Base-by-base conservation (phyloP, 768 basidiomycete genomes). In the Lactifluus pinguis region DNA sequence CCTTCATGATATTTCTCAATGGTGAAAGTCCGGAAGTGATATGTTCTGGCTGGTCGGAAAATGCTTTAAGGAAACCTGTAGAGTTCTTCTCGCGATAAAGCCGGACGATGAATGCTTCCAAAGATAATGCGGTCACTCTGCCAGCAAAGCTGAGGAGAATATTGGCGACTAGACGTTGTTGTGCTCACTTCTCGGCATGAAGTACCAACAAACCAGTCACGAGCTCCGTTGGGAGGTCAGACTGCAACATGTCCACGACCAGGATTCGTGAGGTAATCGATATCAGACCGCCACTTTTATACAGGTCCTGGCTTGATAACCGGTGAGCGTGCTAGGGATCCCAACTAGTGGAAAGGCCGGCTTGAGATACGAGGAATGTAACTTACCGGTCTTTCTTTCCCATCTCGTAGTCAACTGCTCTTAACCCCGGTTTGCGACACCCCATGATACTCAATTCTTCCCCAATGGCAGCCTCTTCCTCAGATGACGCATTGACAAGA, bases 21-120 rank as follows among this genome's bases (percentile, higher is more conserved):
- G 97, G 97, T 1, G 91, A 92, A 71, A 98, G 73, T 1, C 95
- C 95, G 63, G 84, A 91, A 0, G 89, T 94, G 62, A 99, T 97
- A 63, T 88, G 84, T 71, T 98, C 97, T 4, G 95, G 94, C 68
- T 98, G 89, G 72, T 98, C 97, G 2, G 93, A 92, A 69, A 99
- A 97, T 0, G 93, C 97, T 72, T 99, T 98, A 65, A 98, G 76
- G 72, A 98, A 99, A 1, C 95, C 95, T 2, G 77, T 78, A 70
- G 80, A 83, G 75, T 98, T 99, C 75, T 87, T 84, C 72, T 97
- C 87, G 45, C 95, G 83, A 70, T 87, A 98, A 2, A 97, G 76
- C 3, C 95, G 84, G 52, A 94, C 87, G 41, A 98, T 91, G 74
- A 98, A 99, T 0, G 94, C 92, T 70, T 98, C 95, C 50, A 87